These are phyloP conservation scores for Coemansia biformis DNA, from an alignment of 192 early-diverging fungal species.

Conservation along the genomic window DNA sequence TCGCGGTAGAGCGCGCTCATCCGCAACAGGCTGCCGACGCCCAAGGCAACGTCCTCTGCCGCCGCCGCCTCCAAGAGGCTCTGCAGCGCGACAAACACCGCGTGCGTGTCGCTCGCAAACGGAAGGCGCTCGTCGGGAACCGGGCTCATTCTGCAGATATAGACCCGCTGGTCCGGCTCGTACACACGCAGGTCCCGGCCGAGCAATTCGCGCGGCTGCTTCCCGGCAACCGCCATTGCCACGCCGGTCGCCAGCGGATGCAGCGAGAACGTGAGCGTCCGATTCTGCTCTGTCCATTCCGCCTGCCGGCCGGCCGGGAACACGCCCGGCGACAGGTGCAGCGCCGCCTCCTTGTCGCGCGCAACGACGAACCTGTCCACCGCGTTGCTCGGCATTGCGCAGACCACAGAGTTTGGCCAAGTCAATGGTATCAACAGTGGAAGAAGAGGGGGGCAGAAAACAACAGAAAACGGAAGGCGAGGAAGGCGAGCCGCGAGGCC, in stretches of 20 bases:
- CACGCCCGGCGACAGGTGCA: conserved; percentile 17
- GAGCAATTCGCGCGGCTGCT: conserved; percentile 17
- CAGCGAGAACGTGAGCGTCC: conserved; percentile 24
- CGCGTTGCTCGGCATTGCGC: conserved; percentile 17
- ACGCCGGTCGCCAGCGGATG: conserved; percentile 22
- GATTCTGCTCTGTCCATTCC: conserved; percentile 32
- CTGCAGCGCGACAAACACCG: conserved; percentile 39
- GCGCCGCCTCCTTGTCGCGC: conserved; percentile 18
- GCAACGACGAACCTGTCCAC: conserved; percentile 25
- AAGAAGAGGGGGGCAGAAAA: no score
- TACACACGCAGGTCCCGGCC: not conserved
- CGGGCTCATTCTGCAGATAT: conserved; percentile 12
- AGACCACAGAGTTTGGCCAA: no score
- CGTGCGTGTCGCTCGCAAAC: conserved; percentile 47
- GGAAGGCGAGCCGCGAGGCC: no score
- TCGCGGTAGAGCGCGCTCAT: conserved; percentile 46
- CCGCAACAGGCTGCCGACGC: conserved; percentile 12
- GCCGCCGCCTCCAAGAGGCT: conserved; percentile 11
- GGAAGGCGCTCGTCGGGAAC: conserved; percentile 25
- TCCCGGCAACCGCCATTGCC: conserved; percentile 27
- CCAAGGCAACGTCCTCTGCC: conserved; percentile 1
- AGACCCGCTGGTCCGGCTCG: conserved; percentile 29
- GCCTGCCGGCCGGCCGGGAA: conserved; percentile 23
- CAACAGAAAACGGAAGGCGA: no score
- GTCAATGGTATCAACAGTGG: no score